Percentiles rank a stretch among this genome's conserved stretches.
Conservation (phyloP, 371 early-diverging fungal genomes). For the Zychaea mexicana region DNA sequence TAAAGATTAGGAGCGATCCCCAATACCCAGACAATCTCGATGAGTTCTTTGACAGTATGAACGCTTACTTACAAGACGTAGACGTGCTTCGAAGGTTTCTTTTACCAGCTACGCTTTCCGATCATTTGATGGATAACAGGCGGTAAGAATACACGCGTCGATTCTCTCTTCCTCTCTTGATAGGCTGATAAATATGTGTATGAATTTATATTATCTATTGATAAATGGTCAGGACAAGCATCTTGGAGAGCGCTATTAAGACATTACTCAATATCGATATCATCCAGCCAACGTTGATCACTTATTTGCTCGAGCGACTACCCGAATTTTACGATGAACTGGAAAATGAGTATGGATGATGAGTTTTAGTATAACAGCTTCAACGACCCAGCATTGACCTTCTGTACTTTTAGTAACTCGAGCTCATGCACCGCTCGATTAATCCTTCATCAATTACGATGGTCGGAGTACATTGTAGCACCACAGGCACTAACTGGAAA, state of each 20-base stretch:
- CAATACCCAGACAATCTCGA: conserved; percentile 18
- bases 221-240: conserved; percentile 1
- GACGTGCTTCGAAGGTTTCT: conserved; percentile 34
- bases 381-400: too few relatives aligned
- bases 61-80: conserved; percentile 25
- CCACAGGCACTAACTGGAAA: conserved; percentile 65
- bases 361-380: too few relatives aligned
- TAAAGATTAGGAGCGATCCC: conserved; percentile 26
- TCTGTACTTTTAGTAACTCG: conserved; percentile 22
- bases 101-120: conserved; percentile 28
- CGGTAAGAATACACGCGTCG: not conserved
- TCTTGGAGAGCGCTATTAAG: conserved; percentile 62
- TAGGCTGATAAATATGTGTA: not conserved
- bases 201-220: not conserved
- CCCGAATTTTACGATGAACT: conserved; percentile 67
- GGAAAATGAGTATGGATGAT: conserved; percentile 40
- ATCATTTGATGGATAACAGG: conserved; percentile 1
- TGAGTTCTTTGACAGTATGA: conserved; percentile 30
- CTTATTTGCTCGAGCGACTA: conserved; percentile 65
- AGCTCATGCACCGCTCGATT: conserved; percentile 63
- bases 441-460: conserved; percentile 77
- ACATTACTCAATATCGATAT: conserved; percentile 64
- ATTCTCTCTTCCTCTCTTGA: not conserved
- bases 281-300: conserved; percentile 62
- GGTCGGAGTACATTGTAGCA: conserved; percentile 77